These are phyloP conservation scores for Yarrowia sp. DNA, from an alignment of 805 yeast genomes.

Conservation along the genomic window DNA sequence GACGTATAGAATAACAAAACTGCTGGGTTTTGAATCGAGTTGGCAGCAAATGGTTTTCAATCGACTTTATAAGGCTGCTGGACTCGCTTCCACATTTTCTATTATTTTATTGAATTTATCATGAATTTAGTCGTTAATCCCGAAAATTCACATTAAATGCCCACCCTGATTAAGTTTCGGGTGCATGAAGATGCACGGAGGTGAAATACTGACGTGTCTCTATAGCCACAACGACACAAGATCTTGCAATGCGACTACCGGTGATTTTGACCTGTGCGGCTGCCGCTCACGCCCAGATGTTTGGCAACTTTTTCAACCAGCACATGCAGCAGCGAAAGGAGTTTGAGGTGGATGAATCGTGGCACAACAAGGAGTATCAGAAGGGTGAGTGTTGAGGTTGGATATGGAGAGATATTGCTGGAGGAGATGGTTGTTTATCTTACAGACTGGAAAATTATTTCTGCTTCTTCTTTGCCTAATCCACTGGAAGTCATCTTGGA, in stretches of 20 bases:
- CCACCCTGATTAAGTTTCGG: background rate
- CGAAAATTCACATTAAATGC: background rate
- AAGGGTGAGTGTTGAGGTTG: background rate
- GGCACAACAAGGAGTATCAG: constrained; percentile 23
- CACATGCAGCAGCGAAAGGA: constrained; percentile 2
- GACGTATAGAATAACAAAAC: too few species aligned
- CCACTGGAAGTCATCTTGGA: too few species aligned
- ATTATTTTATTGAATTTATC: background rate
- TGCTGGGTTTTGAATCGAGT: too few species aligned
- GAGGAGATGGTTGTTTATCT: too few species aligned
- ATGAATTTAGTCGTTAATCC: background rate
- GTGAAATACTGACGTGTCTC: constrained; percentile 19
- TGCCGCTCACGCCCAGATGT: constrained; percentile 1
- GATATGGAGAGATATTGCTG: too few species aligned
- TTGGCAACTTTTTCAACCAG: constrained; percentile 15
- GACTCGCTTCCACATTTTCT: background rate
- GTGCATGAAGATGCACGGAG: background rate
- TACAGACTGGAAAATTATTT: too few species aligned
- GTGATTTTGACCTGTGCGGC: constrained; percentile 1
- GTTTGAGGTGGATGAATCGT: constrained; percentile 18
- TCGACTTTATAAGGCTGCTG: too few species aligned
- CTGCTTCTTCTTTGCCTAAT: too few species aligned
- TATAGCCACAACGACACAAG: background rate
- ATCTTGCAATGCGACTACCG: background rate
- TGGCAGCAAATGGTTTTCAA: too few species aligned